These are phyloP conservation scores for Rhizopogon salebrosus DNA, from an alignment of 768 basidiomycete genomes.

Conservation along the genomic window DNA sequence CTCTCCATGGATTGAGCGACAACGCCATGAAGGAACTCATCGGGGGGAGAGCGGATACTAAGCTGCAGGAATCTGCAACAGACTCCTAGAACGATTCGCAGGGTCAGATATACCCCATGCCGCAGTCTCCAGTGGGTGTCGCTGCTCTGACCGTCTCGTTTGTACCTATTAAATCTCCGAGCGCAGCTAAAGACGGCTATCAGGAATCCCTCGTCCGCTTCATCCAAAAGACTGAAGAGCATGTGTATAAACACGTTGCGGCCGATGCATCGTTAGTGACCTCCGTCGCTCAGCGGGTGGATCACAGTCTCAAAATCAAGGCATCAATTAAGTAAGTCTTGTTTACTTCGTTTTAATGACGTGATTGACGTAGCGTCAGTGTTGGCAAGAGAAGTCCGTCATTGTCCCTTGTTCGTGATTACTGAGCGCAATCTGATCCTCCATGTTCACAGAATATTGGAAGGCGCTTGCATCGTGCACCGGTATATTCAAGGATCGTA, in stretches of 20 bases:
- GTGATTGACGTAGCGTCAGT: too few species aligned
- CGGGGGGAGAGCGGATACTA: background rate
- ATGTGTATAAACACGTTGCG: background rate
- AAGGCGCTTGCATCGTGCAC: too few species aligned
- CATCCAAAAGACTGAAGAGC: background rate
- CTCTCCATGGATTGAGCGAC: background rate
- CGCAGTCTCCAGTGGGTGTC: background rate
- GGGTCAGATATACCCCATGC: background rate
- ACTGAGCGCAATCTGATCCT: slow-evolving; percentile 1
- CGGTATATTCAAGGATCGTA: too few species aligned
- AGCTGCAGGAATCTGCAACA: background rate
- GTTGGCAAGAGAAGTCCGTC: slow-evolving; percentile 4
- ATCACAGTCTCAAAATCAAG: too few species aligned
- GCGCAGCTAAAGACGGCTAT: background rate
- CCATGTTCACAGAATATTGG: too few species aligned
- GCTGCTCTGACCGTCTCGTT: background rate
- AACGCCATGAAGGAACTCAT: background rate
- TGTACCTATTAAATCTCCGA: background rate
- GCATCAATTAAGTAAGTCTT: background rate
- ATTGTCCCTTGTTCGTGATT: slow-evolving; percentile 5
- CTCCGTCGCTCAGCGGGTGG: too few species aligned
- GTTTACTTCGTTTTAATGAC: background rate
- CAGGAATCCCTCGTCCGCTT: background rate
- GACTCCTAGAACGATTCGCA: background rate
- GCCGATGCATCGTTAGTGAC: background rate